Conservation (phyloP, 2,329 filamentous ascomycete species). For the Fusarium sulawesiense region DNA sequence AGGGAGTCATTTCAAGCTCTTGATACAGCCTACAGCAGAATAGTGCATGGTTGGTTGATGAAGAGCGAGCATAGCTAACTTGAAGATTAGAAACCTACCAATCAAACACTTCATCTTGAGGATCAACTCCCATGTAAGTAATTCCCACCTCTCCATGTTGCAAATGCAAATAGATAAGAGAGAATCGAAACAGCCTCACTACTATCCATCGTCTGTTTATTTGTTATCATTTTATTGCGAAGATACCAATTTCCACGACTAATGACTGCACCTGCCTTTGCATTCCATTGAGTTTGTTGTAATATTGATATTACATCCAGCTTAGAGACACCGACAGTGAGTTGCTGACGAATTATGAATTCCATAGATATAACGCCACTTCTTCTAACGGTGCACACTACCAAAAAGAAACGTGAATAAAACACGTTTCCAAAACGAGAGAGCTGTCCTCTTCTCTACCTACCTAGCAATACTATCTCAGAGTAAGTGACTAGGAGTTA, state of each 20-base stretch:
- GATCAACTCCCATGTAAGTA: slow-evolving; percentile 2
- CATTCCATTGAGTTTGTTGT: slow-evolving; percentile 2
- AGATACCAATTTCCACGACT: not conserved
- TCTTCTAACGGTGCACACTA: not conserved
- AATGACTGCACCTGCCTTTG: not conserved
- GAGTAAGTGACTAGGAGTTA: not conserved
- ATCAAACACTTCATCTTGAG: not conserved
- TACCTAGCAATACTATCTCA: not conserved
- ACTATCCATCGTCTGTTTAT: not conserved
- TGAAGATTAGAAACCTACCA: not conserved
- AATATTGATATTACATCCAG: not conserved
- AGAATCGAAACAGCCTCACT: slow-evolving; percentile 3
- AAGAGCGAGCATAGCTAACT: not conserved
- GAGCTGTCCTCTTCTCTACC: not conserved
- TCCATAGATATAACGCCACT: slow-evolving; percentile 1
- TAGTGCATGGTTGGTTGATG: no score
- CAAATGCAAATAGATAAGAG: not conserved
- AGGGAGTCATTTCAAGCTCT: not conserved
- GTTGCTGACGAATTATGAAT: slow-evolving; percentile 21
- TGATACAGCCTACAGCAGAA: not conserved
- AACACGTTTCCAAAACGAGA: not conserved
- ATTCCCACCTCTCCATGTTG: not conserved
- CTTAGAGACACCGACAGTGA: slow-evolving; percentile 1
- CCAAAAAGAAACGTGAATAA: not conserved
- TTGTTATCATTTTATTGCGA: not conserved